phyloP scores from a whole-genome alignment of 345 rosid species.

The Eucalyptus erythrocorys region DNA sequence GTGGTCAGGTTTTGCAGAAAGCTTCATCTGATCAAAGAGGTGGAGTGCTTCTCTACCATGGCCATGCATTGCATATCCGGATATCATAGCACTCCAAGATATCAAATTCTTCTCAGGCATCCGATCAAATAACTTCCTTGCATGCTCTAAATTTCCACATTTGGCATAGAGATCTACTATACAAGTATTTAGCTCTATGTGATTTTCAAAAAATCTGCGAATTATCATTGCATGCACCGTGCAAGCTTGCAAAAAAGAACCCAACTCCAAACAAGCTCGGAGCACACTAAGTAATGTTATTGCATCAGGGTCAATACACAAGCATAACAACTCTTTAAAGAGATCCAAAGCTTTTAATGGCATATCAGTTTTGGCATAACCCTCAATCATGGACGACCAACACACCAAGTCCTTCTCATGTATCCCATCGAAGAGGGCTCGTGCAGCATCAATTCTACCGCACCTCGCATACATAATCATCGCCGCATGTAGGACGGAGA shows the following conservation, averaged over 20 bases:
- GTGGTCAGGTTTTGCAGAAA: slow-evolving; percentile 22
- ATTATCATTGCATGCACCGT: not conserved
- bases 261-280: slow-evolving; percentile 10
- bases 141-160: slow-evolving; percentile 24
- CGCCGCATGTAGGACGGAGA: slow-evolving; percentile 4
- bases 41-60: slow-evolving; percentile 22
- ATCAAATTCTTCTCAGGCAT: not conserved
- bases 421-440: slow-evolving; percentile 7
- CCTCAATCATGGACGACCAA: slow-evolving; percentile 21
- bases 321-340: not conserved
- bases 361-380: slow-evolving; percentile 10
- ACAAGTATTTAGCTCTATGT: slow-evolving; percentile 3
- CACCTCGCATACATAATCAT: slow-evolving; percentile 6
- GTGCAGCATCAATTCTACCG: slow-evolving; percentile 11
- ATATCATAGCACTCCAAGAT: not conserved
- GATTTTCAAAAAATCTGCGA: not conserved
- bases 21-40: slow-evolving; percentile 28
- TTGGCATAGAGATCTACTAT: slow-evolving; percentile 14
- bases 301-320: slow-evolving; percentile 3
- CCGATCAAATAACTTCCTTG: not conserved
- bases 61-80: slow-evolving; percentile 28
- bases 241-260: slow-evolving; percentile 7
- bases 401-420: slow-evolving; percentile 8
- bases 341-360: slow-evolving; percentile 9
- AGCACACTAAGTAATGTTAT: slow-evolving; percentile 14